Evolutionary conservation across 371 early-diverging fungal species (phyloP).

Genomic region (Mucor indicus): DNA sequence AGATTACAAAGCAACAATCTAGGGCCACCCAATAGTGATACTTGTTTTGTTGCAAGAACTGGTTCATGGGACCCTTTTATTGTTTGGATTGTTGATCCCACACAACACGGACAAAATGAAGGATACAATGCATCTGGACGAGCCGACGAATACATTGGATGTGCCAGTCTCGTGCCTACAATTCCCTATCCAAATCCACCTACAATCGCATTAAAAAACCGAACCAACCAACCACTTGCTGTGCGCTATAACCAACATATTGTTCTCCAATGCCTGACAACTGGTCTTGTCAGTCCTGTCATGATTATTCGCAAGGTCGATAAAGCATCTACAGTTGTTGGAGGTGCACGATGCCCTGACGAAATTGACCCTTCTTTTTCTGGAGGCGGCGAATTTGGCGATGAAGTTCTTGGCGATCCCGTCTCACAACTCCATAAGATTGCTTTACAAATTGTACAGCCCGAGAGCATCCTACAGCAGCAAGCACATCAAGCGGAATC

Average conservation of each 20-base stretch:
- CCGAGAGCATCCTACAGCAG: slow-evolving; percentile 21
- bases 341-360: slow-evolving; percentile 36
- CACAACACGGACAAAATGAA: slow-evolving; percentile 49
- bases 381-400: slow-evolving; percentile 46
- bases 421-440: slow-evolving; percentile 90
- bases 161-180: too few relatives aligned
- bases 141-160: too few relatives aligned
- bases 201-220: slow-evolving; percentile 55
- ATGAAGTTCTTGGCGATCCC: slow-evolving; percentile 56
- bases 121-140: slow-evolving; percentile 33
- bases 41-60: slow-evolving; percentile 71
- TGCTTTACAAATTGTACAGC: slow-evolving; percentile 73
- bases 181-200: slow-evolving; percentile 60
- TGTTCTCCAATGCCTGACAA: slow-evolving; percentile 70
- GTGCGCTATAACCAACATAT: slow-evolving; percentile 77
- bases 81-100: slow-evolving; percentile 74
- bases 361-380: slow-evolving; percentile 54
- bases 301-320: slow-evolving; percentile 80
- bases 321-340: slow-evolving; percentile 73
- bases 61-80: slow-evolving; percentile 79
- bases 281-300: slow-evolving; percentile 75
- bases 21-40: slow-evolving; percentile 20
- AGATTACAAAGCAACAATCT: not conserved
- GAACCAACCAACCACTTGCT: slow-evolving; percentile 50
- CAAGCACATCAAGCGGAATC: slow-evolving; percentile 3